phyloP scores from a whole-genome alignment of 2,329 filamentous ascomycete genomes.

The Fusarium heterosporum region DNA sequence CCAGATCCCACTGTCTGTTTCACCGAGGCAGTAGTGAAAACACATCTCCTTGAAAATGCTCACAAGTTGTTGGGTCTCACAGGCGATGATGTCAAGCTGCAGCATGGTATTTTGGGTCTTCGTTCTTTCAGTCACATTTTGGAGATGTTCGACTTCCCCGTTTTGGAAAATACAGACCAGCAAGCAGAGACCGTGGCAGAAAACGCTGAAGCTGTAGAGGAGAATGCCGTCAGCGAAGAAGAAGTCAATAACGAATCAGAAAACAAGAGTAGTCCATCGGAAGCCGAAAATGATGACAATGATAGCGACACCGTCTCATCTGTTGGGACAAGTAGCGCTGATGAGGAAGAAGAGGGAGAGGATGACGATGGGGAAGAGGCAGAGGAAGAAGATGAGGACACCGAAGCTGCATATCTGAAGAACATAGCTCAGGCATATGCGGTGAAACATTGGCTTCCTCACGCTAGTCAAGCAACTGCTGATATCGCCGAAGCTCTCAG shows the following conservation, averaged over 20 bases:
- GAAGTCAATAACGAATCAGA: constrained; percentile 15
- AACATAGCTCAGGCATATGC: constrained; percentile 51
- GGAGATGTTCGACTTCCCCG: constrained; percentile 49
- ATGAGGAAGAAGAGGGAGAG: constrained; percentile 26
- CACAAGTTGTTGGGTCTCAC: constrained; percentile 50
- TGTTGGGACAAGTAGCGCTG: constrained; percentile 2
- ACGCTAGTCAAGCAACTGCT: constrained; percentile 56
- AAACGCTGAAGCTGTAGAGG: neutral
- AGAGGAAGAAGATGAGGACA: constrained; percentile 35
- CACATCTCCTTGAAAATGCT: constrained; percentile 55
- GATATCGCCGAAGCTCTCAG: constrained; percentile 58
- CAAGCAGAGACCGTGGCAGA: constrained; percentile 3
- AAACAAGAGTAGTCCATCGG: neutral
- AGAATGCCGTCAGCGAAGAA: neutral
- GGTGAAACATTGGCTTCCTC: constrained; percentile 56
- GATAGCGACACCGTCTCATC: constrained; percentile 7
- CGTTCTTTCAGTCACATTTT: constrained; percentile 54
- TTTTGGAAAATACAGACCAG: neutral
- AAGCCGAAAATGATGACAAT: neutral
- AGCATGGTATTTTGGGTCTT: constrained; percentile 56
- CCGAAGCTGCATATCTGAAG: constrained; percentile 47
- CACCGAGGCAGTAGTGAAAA: constrained; percentile 50
- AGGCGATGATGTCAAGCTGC: constrained; percentile 54
- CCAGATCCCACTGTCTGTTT: constrained; percentile 29
- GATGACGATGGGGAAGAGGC: neutral